phyloP scores from a whole-genome alignment of 805 yeast genomes.

The Kodamaea kakaduensis region DNA sequence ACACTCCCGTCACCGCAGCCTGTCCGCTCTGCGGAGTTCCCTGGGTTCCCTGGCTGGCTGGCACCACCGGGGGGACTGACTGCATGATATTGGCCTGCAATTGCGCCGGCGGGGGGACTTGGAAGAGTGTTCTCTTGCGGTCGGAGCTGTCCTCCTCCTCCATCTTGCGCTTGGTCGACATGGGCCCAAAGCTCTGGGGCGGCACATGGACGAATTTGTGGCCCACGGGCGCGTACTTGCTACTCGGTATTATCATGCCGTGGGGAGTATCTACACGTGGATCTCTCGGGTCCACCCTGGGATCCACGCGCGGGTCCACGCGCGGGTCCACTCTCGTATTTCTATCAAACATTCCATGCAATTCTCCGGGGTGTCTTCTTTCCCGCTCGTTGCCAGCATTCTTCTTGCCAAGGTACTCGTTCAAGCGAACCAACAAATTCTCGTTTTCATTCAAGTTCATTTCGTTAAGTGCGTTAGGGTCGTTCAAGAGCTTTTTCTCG shows the following conservation, averaged over 20 bases:
- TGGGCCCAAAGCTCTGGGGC: not conserved
- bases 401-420: slow-evolving; percentile 11
- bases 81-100: too few relatives aligned
- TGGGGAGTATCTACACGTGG: too few relatives aligned
- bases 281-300: too few relatives aligned
- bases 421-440: slow-evolving; percentile 17
- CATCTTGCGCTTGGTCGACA: not conserved
- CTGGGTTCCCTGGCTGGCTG: too few relatives aligned
- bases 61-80: too few relatives aligned
- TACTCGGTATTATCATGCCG: too few relatives aligned
- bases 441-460: slow-evolving; percentile 21
- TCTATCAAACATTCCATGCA: slow-evolving; percentile 1
- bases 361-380: not conserved
- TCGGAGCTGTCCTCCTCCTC: not conserved
- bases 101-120: too few relatives aligned
- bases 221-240: not conserved
- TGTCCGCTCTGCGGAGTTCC: too few relatives aligned
- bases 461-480: slow-evolving; percentile 9
- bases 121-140: not conserved
- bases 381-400: slow-evolving; percentile 1
- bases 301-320: not conserved
- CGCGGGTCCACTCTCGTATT: not conserved
- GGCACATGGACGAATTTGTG: not conserved
- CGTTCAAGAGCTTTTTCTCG: slow-evolving; percentile 14
- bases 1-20: too few relatives aligned